A percentile compares a stretch with the other conserved stretches of the same genome.
Conservation (phyloP, 371 early-diverging fungal genomes). For the Fennellomyces sp. region DNA sequence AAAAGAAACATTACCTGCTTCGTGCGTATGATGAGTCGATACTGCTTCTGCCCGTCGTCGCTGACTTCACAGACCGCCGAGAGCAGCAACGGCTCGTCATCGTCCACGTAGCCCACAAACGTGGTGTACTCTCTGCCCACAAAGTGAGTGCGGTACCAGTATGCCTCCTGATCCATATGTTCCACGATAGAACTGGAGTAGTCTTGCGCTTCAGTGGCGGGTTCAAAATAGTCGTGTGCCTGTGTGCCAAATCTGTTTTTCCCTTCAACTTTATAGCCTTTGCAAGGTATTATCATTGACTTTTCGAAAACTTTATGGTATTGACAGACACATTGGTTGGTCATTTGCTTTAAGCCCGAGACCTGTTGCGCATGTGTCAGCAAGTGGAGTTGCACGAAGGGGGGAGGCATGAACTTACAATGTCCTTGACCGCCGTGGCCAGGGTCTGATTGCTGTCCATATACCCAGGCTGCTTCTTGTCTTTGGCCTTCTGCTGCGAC, state of each 20-base stretch:
- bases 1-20: slow-evolving; percentile 27
- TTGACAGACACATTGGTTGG: slow-evolving; percentile 26
- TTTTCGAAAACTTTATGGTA: slow-evolving; percentile 20
- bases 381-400: too few species aligned
- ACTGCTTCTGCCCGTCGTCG: slow-evolving; percentile 17
- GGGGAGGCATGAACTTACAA: too few species aligned
- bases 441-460: slow-evolving; percentile 10
- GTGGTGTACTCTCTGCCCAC: slow-evolving; percentile 39
- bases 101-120: slow-evolving; percentile 30
- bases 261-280: slow-evolving; percentile 30
- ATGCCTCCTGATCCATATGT: slow-evolving; percentile 35
- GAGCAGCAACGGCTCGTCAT: slow-evolving; percentile 14
- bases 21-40: slow-evolving; percentile 37
- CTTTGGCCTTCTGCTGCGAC: not conserved
- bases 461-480: not conserved
- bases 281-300: slow-evolving; percentile 30
- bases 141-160: slow-evolving; percentile 39
- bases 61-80: slow-evolving; percentile 20
- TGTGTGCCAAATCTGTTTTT: slow-evolving; percentile 16
- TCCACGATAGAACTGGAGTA: slow-evolving; percentile 16
- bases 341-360: slow-evolving; percentile 19
- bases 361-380: too few species aligned
- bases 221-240: not conserved
- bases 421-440: slow-evolving; percentile 27
- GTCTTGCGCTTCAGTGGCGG: not conserved